A percentile compares a stretch with the other conserved stretches of the same genome.
These are phyloP conservation scores for Balakata baccata DNA, from an alignment of 345 rosid species.

Conservation along the genomic window DNA sequence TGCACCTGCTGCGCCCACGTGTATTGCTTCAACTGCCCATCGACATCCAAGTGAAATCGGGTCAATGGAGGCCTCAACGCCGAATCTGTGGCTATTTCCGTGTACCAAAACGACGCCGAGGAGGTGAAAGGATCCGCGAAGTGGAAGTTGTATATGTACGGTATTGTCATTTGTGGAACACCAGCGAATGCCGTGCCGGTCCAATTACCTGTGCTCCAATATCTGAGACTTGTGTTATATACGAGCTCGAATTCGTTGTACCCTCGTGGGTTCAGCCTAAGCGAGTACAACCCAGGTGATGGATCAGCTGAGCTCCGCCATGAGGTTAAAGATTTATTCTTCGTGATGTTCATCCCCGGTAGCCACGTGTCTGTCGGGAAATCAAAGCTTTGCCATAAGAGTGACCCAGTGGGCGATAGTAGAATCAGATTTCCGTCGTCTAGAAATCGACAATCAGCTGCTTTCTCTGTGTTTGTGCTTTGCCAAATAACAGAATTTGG, in stretches of 20 bases:
- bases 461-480: constrained; percentile 33
- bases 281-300: constrained; percentile 39
- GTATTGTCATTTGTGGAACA: constrained; percentile 52
- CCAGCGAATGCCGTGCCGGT: constrained; percentile 45
- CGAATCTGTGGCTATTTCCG: constrained; percentile 33
- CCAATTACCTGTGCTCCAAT: constrained; percentile 66
- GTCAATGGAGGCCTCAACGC: constrained; percentile 41
- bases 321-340: constrained; percentile 26
- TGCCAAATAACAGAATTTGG: constrained; percentile 38
- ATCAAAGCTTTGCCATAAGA: constrained; percentile 60
- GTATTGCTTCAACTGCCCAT: constrained; percentile 45
- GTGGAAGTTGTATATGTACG: constrained; percentile 57
- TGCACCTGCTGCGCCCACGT: constrained; percentile 45
- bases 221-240: constrained; percentile 34
- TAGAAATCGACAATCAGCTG: constrained; percentile 21
- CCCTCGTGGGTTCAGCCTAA: constrained; percentile 34
- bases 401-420: constrained; percentile 22
- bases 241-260: constrained; percentile 48
- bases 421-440: constrained; percentile 53
- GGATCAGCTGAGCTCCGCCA: constrained; percentile 51
- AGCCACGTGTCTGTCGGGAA: constrained; percentile 57
- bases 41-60: constrained; percentile 41
- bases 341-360: constrained; percentile 49
- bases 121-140: constrained; percentile 49
- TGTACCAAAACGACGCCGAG: constrained; percentile 55